Conservation (phyloP, 164 flowering plant genomes). For the Magnolia kwangsiensis region DNA sequence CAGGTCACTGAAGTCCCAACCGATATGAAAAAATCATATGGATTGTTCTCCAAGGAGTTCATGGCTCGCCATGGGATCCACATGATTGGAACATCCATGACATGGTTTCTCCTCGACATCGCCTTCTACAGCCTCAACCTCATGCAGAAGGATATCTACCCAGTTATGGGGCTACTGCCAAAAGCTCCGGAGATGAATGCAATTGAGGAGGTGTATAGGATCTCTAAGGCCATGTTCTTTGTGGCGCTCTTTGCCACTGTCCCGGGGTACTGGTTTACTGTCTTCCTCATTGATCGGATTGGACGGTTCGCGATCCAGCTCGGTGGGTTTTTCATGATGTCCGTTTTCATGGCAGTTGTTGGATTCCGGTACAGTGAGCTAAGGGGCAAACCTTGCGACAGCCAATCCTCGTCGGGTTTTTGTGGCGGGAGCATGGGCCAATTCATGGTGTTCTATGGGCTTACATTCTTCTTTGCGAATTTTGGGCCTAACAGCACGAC, state of each 20-base stretch:
- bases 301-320: too few species aligned
- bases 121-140: conserved; percentile 44
- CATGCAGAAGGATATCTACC: conserved; percentile 44
- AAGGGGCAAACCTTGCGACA: too few species aligned
- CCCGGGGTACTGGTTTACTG: conserved; percentile 61
- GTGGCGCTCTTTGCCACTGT: conserved; percentile 42
- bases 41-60: too few species aligned
- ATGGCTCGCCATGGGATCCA: conserved; percentile 39
- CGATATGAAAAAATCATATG: too few species aligned
- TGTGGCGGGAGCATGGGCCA: conserved; percentile 15
- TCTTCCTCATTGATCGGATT: conserved; percentile 14
- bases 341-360: too few species aligned
- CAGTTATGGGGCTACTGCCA: conserved; percentile 26
- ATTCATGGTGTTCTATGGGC: too few species aligned
- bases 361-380: too few species aligned
- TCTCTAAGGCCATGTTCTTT: conserved; percentile 35
- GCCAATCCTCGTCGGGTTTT: too few species aligned
- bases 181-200: conserved; percentile 29
- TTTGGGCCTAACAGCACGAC: conserved; percentile 38
- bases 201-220: conserved; percentile 31
- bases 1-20: too few species aligned
- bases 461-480: conserved; percentile 28
- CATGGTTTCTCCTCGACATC: conserved; percentile 52
- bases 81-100: conserved; percentile 37
- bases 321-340: too few species aligned